These are phyloP conservation scores for Talaromyces marneffei DNA, from an alignment of 2,329 filamentous ascomycete species.

Conservation along the genomic window DNA sequence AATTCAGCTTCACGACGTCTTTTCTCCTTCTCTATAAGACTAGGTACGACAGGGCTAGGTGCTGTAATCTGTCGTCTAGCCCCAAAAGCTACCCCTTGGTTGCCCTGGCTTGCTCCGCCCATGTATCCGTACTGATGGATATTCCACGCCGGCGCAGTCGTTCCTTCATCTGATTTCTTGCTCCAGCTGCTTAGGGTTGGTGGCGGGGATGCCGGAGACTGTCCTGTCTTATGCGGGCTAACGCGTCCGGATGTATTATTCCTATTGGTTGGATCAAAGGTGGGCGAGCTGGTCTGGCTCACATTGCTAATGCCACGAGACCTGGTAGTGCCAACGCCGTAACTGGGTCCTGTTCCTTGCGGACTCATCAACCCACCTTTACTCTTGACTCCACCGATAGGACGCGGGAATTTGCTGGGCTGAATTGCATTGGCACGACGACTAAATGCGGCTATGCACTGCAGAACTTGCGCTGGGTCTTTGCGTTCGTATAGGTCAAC, in stretches of 20 bases:
- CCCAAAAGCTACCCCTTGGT: slow-evolving; percentile 88
- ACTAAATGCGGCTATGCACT: slow-evolving; percentile 88
- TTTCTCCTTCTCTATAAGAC: slow-evolving; percentile 76
- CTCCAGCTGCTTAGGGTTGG: slow-evolving; percentile 79
- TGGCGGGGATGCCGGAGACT: slow-evolving; percentile 31
- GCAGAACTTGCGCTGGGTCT: slow-evolving; percentile 90
- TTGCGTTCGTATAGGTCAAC: slow-evolving; percentile 95
- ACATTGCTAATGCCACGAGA: slow-evolving; percentile 18
- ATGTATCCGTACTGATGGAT: slow-evolving; percentile 98
- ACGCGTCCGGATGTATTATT: slow-evolving; percentile 42
- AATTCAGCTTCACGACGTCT: slow-evolving; percentile 51
- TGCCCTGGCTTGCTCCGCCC: slow-evolving; percentile 93
- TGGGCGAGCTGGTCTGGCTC: slow-evolving; percentile 38
- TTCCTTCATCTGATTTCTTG: slow-evolving; percentile 71
- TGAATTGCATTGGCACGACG: slow-evolving; percentile 71
- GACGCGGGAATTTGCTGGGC: slow-evolving; percentile 65
- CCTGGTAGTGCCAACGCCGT: not conserved
- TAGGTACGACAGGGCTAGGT: slow-evolving; percentile 72
- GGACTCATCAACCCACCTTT: slow-evolving; percentile 58
- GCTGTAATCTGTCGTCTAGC: slow-evolving; percentile 87
- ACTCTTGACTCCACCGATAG: slow-evolving; percentile 65
- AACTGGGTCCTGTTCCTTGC: slow-evolving; percentile 54
- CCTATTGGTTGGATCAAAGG: slow-evolving; percentile 40
- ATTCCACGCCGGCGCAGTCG: slow-evolving; percentile 89
- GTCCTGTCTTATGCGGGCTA: slow-evolving; percentile 52